These are phyloP conservation scores for Fusarium praegraminearum DNA, from an alignment of 2,329 filamentous ascomycete genomes.

Conservation along the genomic window DNA sequence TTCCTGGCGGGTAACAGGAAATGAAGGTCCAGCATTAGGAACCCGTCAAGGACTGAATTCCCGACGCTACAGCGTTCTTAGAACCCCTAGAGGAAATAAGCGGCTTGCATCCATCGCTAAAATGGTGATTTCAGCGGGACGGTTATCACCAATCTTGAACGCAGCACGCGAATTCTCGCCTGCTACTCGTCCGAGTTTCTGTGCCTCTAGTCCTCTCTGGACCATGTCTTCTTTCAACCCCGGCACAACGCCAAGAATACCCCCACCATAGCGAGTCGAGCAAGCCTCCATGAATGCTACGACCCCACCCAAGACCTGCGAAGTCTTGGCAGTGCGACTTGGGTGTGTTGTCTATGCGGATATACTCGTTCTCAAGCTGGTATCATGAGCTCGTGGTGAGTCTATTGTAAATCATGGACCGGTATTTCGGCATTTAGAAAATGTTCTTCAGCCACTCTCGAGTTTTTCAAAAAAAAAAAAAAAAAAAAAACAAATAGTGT, in stretches of 20 bases:
- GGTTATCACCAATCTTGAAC: conserved; percentile 48
- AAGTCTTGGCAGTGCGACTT: conserved; percentile 41
- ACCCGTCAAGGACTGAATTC: conserved; percentile 34
- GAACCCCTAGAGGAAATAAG: conserved; percentile 37
- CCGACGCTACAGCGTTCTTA: conserved; percentile 30
- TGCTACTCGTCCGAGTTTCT: conserved; percentile 42
- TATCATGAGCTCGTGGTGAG: conserved; percentile 15
- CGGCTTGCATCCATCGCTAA: conserved; percentile 37
- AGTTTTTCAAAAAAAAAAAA: neutral
- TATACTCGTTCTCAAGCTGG: conserved; percentile 15
- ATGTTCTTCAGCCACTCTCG: neutral
- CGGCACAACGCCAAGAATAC: conserved; percentile 41
- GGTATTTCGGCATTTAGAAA: neutral
- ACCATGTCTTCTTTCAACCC: conserved; percentile 32
- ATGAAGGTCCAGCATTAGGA: conserved; percentile 41
- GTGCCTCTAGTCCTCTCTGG: conserved; percentile 31
- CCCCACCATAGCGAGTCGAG: conserved; percentile 43
- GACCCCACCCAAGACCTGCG: conserved; percentile 44
- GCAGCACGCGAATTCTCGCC: conserved; percentile 44
- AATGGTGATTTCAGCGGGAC: conserved; percentile 38
- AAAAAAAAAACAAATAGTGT: neutral
- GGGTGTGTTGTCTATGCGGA: conserved; percentile 27
- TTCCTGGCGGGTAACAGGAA: conserved; percentile 36
- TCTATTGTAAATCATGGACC: neutral
- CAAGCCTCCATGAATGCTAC: conserved; percentile 18